Base-by-base conservation (phyloP, 805 yeast species). In the Hanseniaspora lindneri region DNA sequence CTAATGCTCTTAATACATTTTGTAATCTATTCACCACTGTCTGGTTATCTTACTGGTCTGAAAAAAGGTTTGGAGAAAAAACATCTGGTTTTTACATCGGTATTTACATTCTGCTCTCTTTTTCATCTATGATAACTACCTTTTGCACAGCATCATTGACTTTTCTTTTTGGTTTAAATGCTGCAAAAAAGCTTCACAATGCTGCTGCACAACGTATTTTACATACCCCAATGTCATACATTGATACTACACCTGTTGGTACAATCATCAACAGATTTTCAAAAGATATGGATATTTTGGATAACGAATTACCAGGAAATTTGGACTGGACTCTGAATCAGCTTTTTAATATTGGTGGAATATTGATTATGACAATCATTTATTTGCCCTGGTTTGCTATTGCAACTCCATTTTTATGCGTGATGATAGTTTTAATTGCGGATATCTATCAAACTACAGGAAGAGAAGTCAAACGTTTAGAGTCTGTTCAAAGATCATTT, bases 181-280 rank as follows among this genome's bases (percentile, higher is more conserved):
- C 89, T 11, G 71, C 85, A 2, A 73, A 65, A 49, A 59, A 57
- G n/a, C 66, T 86, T 58, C 85, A 85, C 58, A 66, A 79, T 36
- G 55, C 57, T 43, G 87, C 94, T 0, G 69, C 79, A 47, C 62
- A 70, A 40, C 72, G 68, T 32, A 68, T 86, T 14, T 65, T 86
- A 52, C 79, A 79, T 52, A 78, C 92, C 1, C 94, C 94, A 42
- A 83, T 84, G 89, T 65, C 79, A 0, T 87, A 76, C 60, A 72
- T 85, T 65, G 95, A 87, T 58, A 77, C 85, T 10, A 83, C 94
- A 0, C 96, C 96, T 16, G 72, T 83, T 70, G 95, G 96, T 1
- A 72, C 95, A 55, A 79, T 86, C 51, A 67, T 87, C 60, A 86
- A 84, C 64, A 69, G 94, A 53, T 83, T 83, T 60, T 80, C 89